Conservation (phyloP, 2,329 filamentous ascomycete species). For the Pestalotiopsis sp. region DNA sequence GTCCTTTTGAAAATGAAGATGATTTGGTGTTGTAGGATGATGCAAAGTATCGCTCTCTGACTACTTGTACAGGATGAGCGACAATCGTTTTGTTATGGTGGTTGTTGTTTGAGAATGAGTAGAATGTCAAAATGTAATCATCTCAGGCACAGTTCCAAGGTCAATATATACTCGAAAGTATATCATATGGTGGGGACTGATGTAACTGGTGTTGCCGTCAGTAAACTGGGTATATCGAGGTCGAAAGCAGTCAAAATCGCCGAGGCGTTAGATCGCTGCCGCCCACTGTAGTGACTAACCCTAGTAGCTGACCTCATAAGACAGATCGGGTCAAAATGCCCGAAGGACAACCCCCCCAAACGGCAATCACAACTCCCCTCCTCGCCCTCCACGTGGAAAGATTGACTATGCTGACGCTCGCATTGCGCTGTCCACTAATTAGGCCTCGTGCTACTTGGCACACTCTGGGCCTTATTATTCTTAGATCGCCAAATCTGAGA, state of each 20-base stretch:
- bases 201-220: slow-evolving; percentile 23
- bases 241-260: slow-evolving; percentile 28
- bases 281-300: slow-evolving; percentile 10
- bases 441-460: slow-evolving; percentile 1
- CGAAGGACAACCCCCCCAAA: slow-evolving; percentile 1
- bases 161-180: slow-evolving; percentile 7
- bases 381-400: not conserved
- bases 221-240: not conserved
- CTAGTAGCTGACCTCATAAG: slow-evolving; percentile 10
- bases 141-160: not conserved
- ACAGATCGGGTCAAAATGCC: slow-evolving; percentile 12
- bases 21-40: not conserved
- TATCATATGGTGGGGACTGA: slow-evolving; percentile 12
- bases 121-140: not conserved
- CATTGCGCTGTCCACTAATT: slow-evolving; percentile 1
- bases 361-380: not conserved
- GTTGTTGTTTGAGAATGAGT: not conserved
- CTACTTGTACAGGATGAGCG: not conserved
- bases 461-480: not conserved
- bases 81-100: not conserved
- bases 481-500: not conserved
- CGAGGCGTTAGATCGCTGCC: slow-evolving; percentile 16
- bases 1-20: not conserved
- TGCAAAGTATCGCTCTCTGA: not conserved
- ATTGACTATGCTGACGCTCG: not conserved